phyloP scores from a whole-genome alignment of 805 yeast species.

The Teunomyces barrocoloradensis region DNA sequence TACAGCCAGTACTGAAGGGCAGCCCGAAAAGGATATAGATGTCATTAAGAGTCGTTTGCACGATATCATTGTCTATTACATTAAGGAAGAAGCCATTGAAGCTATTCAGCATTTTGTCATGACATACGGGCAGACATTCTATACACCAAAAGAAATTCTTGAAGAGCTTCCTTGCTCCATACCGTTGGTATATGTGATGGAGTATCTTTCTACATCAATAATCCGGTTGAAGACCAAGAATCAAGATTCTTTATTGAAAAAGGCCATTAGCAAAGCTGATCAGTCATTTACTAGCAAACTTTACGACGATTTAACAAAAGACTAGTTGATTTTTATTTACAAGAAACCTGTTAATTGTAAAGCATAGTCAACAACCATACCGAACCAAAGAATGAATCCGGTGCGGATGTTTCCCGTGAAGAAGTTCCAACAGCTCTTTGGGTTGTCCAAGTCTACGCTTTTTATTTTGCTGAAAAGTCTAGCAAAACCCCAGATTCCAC shows the following conservation, averaged over 20 bases:
- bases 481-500: constrained; percentile 64
- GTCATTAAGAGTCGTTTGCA: neutral
- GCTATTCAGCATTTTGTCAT: constrained; percentile 30
- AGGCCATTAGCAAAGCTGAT: constrained; percentile 30
- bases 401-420: constrained; percentile 77
- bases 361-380: constrained; percentile 65
- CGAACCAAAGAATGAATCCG: constrained; percentile 65
- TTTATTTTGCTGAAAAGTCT: constrained; percentile 68
- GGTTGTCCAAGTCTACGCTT: constrained; percentile 75
- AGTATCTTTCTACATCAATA: constrained; percentile 22
- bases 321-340: constrained; percentile 13
- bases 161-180: constrained; percentile 27
- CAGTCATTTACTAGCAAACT: constrained; percentile 18
- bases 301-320: constrained; percentile 17
- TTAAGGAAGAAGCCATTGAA: constrained; percentile 8
- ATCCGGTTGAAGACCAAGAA: constrained; percentile 18
- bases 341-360: constrained; percentile 47
- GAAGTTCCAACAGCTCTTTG: constrained; percentile 77
- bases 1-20: constrained; percentile 1
- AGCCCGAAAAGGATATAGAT: neutral
- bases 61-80: neutral
- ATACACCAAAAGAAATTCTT: constrained; percentile 25
- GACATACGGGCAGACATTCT: constrained; percentile 19
- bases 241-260: constrained; percentile 18
- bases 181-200: constrained; percentile 27